These are phyloP conservation scores for Pseudocercospora pini-densiflorae DNA, from an alignment of 2,329 filamentous ascomycete genomes.

Conservation along the genomic window DNA sequence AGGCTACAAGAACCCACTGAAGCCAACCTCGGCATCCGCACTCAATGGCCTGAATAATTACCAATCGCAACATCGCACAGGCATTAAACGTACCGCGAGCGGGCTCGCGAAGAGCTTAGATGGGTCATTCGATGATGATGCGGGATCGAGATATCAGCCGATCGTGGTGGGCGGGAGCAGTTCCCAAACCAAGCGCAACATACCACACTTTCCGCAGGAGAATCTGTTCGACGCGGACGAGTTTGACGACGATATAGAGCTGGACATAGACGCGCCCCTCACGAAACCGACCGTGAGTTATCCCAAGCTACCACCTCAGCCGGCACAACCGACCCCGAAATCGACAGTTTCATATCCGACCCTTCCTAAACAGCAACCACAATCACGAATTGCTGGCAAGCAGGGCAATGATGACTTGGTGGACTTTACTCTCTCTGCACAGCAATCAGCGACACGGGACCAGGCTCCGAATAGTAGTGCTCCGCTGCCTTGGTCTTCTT, in stretches of 20 bases:
- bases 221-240: slow-evolving; percentile 73
- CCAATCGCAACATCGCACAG: slow-evolving; percentile 23
- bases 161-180: slow-evolving; percentile 48
- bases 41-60: slow-evolving; percentile 32
- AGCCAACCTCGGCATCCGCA: slow-evolving; percentile 35
- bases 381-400: slow-evolving; percentile 1
- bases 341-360: slow-evolving; percentile 34
- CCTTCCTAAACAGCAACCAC: slow-evolving; percentile 31
- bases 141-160: slow-evolving; percentile 35
- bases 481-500: slow-evolving; percentile 70
- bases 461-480: slow-evolving; percentile 56
- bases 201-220: slow-evolving; percentile 30
- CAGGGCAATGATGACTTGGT: slow-evolving; percentile 15
- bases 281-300: slow-evolving; percentile 51
- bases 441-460: slow-evolving; percentile 36
- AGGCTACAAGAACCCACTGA: slow-evolving; percentile 41
- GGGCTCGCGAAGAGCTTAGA: slow-evolving; percentile 52
- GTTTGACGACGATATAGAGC: slow-evolving; percentile 80
- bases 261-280: slow-evolving; percentile 69
- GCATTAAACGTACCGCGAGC: slow-evolving; percentile 51
- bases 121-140: slow-evolving; percentile 44
- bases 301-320: slow-evolving; percentile 44
- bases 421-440: slow-evolving; percentile 28
- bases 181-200: slow-evolving; percentile 22
- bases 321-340: slow-evolving; percentile 30